Evolutionary conservation across 208 protist species (phyloP).

Genomic region (Leishmania tropica): DNA sequence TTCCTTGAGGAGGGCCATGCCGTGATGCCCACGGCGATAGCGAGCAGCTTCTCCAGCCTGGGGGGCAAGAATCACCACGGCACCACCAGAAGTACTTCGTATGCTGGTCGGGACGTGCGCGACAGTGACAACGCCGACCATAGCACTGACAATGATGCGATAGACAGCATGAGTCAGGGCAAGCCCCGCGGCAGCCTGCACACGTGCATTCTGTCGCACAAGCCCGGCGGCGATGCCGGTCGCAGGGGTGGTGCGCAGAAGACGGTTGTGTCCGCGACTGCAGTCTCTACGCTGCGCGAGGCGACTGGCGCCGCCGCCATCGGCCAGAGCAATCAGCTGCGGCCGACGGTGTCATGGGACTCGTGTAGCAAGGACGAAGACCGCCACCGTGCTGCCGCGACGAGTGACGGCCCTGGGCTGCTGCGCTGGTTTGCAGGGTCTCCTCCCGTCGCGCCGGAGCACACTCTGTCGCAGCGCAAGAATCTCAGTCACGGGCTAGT

Average conservation of each 20-base stretch:
- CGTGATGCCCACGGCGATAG: conserved; percentile 35
- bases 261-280: not conserved
- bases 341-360: too few species aligned
- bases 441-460: conserved; percentile 13
- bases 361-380: not conserved
- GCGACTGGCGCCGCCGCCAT: not conserved
- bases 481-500: conserved; percentile 20
- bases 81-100: not conserved
- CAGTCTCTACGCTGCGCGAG: not conserved
- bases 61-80: not conserved
- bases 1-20: conserved; percentile 41
- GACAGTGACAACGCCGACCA: too few species aligned
- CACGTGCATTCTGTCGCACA: conserved; percentile 24
- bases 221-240: not conserved
- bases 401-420: not conserved
- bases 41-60: conserved; percentile 33
- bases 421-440: conserved; percentile 28
- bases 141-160: not conserved
- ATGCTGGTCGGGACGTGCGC: not conserved
- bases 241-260: not conserved
- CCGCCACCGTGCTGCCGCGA: too few species aligned
- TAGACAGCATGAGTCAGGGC: too few species aligned
- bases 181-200: not conserved
- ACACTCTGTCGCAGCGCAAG: conserved; percentile 16
- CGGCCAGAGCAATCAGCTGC: not conserved